Evolutionary conservation across 768 basidiomycete species (phyloP).

Genomic region (Lactarius pseudohatsudake): DNA sequence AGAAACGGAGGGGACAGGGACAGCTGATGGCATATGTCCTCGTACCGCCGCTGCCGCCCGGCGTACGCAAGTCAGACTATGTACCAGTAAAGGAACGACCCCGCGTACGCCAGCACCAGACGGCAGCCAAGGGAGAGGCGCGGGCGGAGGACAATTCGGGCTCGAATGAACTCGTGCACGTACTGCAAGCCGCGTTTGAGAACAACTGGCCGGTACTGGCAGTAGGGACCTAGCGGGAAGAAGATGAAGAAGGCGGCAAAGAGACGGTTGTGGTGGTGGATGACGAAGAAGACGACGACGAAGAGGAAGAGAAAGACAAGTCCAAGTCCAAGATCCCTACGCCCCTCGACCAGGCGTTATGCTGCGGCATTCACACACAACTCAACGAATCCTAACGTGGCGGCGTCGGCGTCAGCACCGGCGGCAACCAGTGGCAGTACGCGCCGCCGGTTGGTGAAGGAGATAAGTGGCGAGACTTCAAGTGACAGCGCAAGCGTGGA

Average conservation of each 20-base stretch:
- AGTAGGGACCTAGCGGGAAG: not conserved
- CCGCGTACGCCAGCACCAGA: not conserved
- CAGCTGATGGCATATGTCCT: not conserved
- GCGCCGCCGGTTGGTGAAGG: not conserved
- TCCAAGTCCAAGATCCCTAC: not conserved
- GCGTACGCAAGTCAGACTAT: conserved; percentile 11
- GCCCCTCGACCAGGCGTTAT: conserved; percentile 1
- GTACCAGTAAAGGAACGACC: too few relatives aligned
- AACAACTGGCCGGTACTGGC: conserved; percentile 2
- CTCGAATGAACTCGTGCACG: not conserved
- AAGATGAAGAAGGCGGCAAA: not conserved
- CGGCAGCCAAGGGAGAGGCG: not conserved
- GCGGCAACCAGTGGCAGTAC: not conserved
- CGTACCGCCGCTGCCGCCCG: not conserved
- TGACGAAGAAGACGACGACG: not conserved
- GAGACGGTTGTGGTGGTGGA: not conserved
- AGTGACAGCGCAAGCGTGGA: conserved; percentile 1
- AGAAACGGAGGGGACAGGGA: not conserved
- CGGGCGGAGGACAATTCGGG: conserved; percentile 5
- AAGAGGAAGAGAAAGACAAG: not conserved
- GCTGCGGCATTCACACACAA: conserved; percentile 11
- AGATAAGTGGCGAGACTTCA: too few relatives aligned
- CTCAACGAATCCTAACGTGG: conserved; percentile 13
- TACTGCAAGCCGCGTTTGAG: conserved; percentile 12
- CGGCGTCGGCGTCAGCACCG: not conserved